Evolutionary conservation across 2,329 filamentous ascomycete species (phyloP), one percentile per base, ranked within the genome.

Genomic region (Alternaria ethzedia): DNA sequence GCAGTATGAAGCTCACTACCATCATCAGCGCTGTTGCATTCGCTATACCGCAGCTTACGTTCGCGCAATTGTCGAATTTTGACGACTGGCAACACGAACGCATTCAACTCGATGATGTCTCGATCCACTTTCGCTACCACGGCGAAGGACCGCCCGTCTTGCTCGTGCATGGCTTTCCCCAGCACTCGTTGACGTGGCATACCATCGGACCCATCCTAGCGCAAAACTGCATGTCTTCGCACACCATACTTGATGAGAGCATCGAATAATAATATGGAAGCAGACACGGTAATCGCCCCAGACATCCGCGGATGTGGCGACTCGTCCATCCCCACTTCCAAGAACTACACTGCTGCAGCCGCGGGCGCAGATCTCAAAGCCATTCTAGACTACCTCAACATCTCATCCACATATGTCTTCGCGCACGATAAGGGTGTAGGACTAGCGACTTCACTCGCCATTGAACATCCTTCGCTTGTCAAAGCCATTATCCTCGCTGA

Each of bases 361-460:
- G 78, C 60, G n/a, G 70, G 58, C 3, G 49, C 52, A 23, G 73
- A 77, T 45, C 65, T 72, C 23, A 62, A 69, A 32, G 74, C 66
- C 6, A 55, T 76, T 10, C 60, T 77, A 9, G 66, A 74, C 41
- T 77, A 74, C 61, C 69, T 76, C 11, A 63, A 67, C 54, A 75
- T 77, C 54, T 70, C 61, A 13, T 47, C 52, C 21, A 63, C 68
- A 10, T 83, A 83, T 61, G 79, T 85, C 0, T 80, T 84, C 64
- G 74, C 79, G 0, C 83, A 85, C 63, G 83, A 85, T 59, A 84
- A 84, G 59, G 83, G 83, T 15, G 79, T 77, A 4, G 83, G 82
- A 0, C 72, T 82, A 28, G 82, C 82, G 3, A 76, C 67, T 0
- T 79, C 78, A 1, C 50, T 54, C 25, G 50, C 30, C 4, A 54